phyloP scores from a whole-genome alignment of 108 stramenopile genomes.

The Cyclostephanos invisitatus region DNA sequence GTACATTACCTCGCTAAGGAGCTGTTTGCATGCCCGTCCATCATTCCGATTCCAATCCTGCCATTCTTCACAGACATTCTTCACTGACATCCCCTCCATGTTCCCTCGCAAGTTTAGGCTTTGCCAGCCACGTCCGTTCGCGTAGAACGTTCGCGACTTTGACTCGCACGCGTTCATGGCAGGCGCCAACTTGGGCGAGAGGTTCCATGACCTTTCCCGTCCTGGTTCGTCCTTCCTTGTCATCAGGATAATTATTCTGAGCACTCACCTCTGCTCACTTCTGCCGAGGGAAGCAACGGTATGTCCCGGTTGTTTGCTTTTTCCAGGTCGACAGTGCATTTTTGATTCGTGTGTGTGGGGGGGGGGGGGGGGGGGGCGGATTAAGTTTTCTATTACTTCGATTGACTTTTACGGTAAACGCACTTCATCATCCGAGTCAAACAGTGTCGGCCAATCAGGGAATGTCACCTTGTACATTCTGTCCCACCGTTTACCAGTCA shows the following conservation, averaged over 20 bases:
- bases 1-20: background rate
- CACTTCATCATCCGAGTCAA: background rate
- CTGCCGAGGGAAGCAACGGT: background rate
- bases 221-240: background rate
- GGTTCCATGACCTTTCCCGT: background rate
- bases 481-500: constrained; percentile 81
- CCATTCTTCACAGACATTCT: background rate
- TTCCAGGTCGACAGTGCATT: too few species aligned
- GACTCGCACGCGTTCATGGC: background rate
- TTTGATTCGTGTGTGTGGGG: too few species aligned
- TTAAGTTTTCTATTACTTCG: background rate
- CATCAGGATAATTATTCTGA: background rate
- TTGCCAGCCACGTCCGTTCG: background rate
- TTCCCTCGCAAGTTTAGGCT: background rate
- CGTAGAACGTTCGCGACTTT: background rate
- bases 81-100: background rate
- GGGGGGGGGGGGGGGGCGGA: too few species aligned
- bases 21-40: too few species aligned
- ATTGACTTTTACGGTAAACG: background rate
- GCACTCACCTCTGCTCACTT: background rate
- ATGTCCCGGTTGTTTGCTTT: too few species aligned
- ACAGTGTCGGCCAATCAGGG: constrained; percentile 44
- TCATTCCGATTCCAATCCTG: background rate
- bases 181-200: background rate
- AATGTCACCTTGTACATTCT: constrained; percentile 66